Conservation (phyloP, 345 rosid genomes). For the Eucalyptus pauciflora region DNA sequence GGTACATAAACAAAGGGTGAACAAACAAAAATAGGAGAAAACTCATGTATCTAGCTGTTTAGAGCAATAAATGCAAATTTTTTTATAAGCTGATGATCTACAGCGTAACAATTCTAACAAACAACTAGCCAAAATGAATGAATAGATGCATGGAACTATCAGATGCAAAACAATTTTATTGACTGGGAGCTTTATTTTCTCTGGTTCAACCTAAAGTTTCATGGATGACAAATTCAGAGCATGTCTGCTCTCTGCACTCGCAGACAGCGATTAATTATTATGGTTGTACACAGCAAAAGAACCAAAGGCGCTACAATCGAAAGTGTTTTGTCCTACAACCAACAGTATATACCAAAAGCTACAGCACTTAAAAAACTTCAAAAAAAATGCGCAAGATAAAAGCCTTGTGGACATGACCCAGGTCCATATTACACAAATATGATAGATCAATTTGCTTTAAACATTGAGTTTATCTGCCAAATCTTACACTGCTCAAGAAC, state of each 20-base stretch:
- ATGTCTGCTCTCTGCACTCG: not conserved
- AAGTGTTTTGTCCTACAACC: not conserved
- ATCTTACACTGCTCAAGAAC: conserved; percentile 75
- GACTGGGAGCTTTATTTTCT: not conserved
- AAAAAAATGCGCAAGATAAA: not conserved
- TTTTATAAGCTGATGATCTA: not conserved
- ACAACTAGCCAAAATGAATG: not conserved
- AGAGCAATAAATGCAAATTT: not conserved
- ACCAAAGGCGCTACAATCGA: not conserved
- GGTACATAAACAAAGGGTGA: not conserved
- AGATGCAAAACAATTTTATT: not conserved
- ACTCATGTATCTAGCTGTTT: not conserved
- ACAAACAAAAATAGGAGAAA: not conserved
- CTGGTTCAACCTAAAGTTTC: not conserved
- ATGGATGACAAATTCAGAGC: not conserved
- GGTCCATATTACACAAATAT: not conserved
- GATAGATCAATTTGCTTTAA: not conserved
- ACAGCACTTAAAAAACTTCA: not conserved
- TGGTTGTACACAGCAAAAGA: not conserved
- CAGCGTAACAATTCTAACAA: not conserved
- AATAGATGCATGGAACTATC: not conserved
- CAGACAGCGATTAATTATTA: not conserved
- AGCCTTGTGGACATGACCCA: not conserved
- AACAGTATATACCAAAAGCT: not conserved
- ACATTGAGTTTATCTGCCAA: not conserved